Conservation (phyloP, 352 stramenopile genomes). For the Globisporangium takayamanum region DNA sequence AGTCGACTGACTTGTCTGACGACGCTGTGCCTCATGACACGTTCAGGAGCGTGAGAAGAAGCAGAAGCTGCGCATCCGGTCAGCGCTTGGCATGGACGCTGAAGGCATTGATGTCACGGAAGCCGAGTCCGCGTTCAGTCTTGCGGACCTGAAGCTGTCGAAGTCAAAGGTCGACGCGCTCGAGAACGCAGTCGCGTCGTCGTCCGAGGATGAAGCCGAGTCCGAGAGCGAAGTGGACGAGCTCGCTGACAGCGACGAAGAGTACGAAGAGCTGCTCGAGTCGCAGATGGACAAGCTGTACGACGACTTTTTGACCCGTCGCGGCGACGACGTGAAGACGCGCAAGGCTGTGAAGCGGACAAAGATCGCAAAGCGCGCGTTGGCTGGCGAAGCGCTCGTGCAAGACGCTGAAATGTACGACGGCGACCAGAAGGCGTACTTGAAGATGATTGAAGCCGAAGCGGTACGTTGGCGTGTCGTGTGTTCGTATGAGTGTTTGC, state of each 20-base stretch:
- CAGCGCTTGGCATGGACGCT: conserved; percentile 77
- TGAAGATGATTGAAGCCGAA: conserved; percentile 84
- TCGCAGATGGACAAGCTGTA: conserved; percentile 84
- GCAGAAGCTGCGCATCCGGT: conserved; percentile 74
- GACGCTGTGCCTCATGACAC: not conserved
- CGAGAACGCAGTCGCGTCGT: conserved; percentile 56
- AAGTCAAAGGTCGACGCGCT: conserved; percentile 75
- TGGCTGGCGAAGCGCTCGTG: conserved; percentile 72
- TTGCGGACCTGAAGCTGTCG: conserved; percentile 69
- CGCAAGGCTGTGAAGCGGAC: conserved; percentile 81
- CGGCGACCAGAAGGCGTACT: conserved; percentile 68
- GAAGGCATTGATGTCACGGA: conserved; percentile 80
- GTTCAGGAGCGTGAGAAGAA: conserved; percentile 81
- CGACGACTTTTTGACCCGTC: conserved; percentile 70
- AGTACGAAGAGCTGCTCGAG: conserved; percentile 77
- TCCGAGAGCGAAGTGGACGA: conserved; percentile 33
- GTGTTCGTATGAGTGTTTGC: conserved; percentile 11
- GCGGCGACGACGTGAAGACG: conserved; percentile 75
- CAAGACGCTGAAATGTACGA: conserved; percentile 82
- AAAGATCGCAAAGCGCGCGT: conserved; percentile 78
- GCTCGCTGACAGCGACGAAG: conserved; percentile 55
- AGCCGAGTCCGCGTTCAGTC: conserved; percentile 71
- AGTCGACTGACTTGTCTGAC: conserved; percentile 8
- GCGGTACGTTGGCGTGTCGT: conserved; percentile 53
- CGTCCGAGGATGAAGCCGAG: conserved; percentile 32